phyloP scores from a whole-genome alignment of 495 filamentous ascomycete genomes.

The Parathielavia appendiculata region DNA sequence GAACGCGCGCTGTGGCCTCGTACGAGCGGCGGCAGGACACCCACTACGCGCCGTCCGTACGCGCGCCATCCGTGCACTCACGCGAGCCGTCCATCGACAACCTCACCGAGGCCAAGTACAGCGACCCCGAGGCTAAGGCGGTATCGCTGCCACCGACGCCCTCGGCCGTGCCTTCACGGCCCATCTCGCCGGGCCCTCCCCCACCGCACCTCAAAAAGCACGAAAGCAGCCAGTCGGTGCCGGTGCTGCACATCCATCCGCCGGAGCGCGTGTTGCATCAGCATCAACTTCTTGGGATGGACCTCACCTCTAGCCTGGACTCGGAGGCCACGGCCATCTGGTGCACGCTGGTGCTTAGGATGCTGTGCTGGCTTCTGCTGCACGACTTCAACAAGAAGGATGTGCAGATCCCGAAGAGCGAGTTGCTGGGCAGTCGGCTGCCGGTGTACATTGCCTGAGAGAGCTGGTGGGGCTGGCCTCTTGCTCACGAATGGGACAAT shows the following conservation, averaged over 20 bases:
- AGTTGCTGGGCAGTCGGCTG: slow-evolving; percentile 44
- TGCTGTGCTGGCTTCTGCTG: slow-evolving; percentile 49
- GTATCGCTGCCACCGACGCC: slow-evolving; percentile 8
- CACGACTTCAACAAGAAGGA: slow-evolving; percentile 50
- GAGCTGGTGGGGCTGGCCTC: background rate
- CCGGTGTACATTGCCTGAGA: slow-evolving; percentile 41
- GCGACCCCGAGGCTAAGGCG: slow-evolving; percentile 2
- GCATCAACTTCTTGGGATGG: background rate
- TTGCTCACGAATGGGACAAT: too few species aligned
- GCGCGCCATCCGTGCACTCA: too few species aligned
- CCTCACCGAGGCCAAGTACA: too few species aligned
- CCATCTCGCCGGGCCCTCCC: background rate
- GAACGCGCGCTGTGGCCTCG: slow-evolving; percentile 23
- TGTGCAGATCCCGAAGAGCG: slow-evolving; percentile 43
- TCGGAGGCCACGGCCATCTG: slow-evolving; percentile 34
- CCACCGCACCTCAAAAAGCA: background rate
- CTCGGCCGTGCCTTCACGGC: background rate
- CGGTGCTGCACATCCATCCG: slow-evolving; percentile 9
- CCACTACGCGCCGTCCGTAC: slow-evolving; percentile 24
- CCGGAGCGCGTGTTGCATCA: background rate
- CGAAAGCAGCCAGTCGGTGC: slow-evolving; percentile 18
- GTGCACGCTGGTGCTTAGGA: slow-evolving; percentile 46
- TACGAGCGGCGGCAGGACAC: slow-evolving; percentile 21
- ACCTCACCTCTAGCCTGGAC: slow-evolving; percentile 15
- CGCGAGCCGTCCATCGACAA: slow-evolving; percentile 15